Evolutionary conservation across 2,329 filamentous ascomycete species (phyloP).

Genomic region (Aspergillus luchuensis): DNA sequence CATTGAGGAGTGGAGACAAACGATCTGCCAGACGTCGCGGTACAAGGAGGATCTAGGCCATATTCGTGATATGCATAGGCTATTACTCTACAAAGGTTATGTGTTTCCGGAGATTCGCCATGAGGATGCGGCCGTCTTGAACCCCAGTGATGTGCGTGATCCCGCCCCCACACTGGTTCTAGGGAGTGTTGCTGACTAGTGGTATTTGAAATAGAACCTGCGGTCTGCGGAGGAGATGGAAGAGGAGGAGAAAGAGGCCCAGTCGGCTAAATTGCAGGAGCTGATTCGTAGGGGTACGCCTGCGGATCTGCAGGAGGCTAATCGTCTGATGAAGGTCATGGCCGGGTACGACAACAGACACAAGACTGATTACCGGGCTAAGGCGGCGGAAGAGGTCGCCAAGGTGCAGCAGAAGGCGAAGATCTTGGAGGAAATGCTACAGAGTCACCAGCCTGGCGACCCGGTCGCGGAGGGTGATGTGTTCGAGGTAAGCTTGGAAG

Average conservation of each 20-base stretch:
- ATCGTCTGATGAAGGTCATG: constrained; percentile 98
- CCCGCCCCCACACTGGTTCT: neutral
- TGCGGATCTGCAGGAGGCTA: constrained; percentile 93
- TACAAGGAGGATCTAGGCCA: constrained; percentile 98
- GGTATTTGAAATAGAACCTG: constrained; percentile 65
- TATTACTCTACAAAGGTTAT: constrained; percentile 96
- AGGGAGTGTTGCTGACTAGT: constrained; percentile 30
- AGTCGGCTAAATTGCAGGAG: constrained; percentile 97
- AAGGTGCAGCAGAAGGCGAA: constrained; percentile 96
- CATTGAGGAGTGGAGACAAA: constrained; percentile 97
- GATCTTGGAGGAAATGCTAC: constrained; percentile 87
- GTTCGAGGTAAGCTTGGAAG: constrained; percentile 56
- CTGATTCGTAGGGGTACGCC: constrained; percentile 89
- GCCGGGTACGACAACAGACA: constrained; percentile 92
- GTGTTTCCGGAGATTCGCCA: constrained; percentile 87
- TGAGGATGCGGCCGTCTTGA: constrained; percentile 94
- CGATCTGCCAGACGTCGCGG: constrained; percentile 95
- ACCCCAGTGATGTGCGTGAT: constrained; percentile 84
- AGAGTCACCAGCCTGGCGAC: constrained; percentile 79
- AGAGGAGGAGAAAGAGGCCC: constrained; percentile 89
- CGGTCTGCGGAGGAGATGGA: constrained; percentile 99
- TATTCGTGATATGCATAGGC: constrained; percentile 94
- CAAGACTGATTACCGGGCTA: constrained; percentile 97
- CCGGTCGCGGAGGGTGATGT: constrained; percentile 70
- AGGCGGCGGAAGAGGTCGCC: constrained; percentile 90